phyloP scores from a whole-genome alignment of 2,329 filamentous ascomycete genomes.

The Cytospora leucostoma region DNA sequence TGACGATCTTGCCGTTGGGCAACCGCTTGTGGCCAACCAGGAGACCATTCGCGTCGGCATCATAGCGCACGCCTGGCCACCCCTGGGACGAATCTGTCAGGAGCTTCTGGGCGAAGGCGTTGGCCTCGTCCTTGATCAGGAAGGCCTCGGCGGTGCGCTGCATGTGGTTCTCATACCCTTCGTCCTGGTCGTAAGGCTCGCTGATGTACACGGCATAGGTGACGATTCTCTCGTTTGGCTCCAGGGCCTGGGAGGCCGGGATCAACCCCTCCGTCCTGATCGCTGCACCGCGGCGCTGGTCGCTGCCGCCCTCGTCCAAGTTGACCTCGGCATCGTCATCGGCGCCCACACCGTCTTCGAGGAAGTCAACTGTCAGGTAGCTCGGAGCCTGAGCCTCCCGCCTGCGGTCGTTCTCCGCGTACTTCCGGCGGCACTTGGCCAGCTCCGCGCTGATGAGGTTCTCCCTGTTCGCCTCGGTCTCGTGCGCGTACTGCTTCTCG shows the following conservation, averaged over 20 bases:
- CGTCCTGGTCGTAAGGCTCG: not conserved
- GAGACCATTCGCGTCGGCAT: not conserved
- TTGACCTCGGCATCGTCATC: not conserved
- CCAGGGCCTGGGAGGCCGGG: conserved; percentile 13
- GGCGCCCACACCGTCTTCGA: not conserved
- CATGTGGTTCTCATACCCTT: not conserved
- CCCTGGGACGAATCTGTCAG: conserved; percentile 2
- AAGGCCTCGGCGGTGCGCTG: conserved; percentile 14
- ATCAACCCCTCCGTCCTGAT: not conserved
- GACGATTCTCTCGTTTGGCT: conserved; percentile 6
- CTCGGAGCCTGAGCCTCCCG: not conserved
- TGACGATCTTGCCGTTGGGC: conserved; percentile 10
- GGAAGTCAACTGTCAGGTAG: conserved; percentile 1
- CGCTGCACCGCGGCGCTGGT: not conserved
- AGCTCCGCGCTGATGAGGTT: not conserved
- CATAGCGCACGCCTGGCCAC: not conserved
- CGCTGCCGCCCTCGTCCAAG: too few relatives aligned
- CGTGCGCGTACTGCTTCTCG: not conserved
- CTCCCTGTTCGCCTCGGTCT: conserved; percentile 6
- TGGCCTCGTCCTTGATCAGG: conserved; percentile 10
- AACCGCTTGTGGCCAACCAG: conserved; percentile 12
- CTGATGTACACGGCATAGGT: conserved; percentile 18
- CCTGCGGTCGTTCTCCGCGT: conserved; percentile 1
- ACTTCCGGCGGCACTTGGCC: not conserved
- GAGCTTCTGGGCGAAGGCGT: conserved; percentile 20